phyloP scores from a whole-genome alignment of 768 basidiomycete genomes.

The Termitomyces titanicus region DNA sequence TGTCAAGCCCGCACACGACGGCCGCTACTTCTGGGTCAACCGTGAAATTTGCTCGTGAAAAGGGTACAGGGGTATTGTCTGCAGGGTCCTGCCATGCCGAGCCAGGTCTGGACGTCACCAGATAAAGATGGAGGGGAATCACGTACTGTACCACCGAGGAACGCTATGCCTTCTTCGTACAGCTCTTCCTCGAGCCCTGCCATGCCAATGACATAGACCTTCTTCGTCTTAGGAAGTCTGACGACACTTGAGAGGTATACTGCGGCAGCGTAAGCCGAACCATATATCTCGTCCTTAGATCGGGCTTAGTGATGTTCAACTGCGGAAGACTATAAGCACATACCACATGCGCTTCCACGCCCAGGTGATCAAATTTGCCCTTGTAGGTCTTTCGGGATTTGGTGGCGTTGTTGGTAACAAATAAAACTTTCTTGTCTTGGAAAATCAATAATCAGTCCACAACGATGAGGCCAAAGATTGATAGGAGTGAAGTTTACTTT shows the following conservation, averaged over 20 bases:
- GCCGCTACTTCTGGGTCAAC: conserved; percentile 82
- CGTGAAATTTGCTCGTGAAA: conserved; percentile 65
- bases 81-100: conserved; percentile 62
- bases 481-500: conserved; percentile 42
- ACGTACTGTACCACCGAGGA: conserved; percentile 82
- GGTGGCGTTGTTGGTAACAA: conserved; percentile 97
- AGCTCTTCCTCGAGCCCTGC: conserved; percentile 91
- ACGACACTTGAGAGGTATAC: conserved; percentile 82
- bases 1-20: conserved; percentile 92
- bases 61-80: conserved; percentile 71
- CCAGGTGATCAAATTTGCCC: conserved; percentile 86
- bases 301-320: conserved; percentile 1
- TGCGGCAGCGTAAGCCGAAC: conserved; percentile 80
- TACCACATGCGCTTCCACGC: conserved; percentile 81
- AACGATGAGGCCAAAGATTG: conserved; percentile 4
- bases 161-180: conserved; percentile 76
- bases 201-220: conserved; percentile 95
- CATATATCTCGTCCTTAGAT: conserved; percentile 89
- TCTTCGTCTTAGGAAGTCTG: conserved; percentile 86
- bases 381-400: conserved; percentile 89
- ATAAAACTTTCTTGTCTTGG: conserved; percentile 79
- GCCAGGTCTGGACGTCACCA: neutral
- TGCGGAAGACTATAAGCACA: conserved; percentile 22
- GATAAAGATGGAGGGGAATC: neutral
- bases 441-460: conserved; percentile 6